Base-by-base conservation (phyloP, 305 asterid genomes). In the Andrographis paniculata region DNA sequence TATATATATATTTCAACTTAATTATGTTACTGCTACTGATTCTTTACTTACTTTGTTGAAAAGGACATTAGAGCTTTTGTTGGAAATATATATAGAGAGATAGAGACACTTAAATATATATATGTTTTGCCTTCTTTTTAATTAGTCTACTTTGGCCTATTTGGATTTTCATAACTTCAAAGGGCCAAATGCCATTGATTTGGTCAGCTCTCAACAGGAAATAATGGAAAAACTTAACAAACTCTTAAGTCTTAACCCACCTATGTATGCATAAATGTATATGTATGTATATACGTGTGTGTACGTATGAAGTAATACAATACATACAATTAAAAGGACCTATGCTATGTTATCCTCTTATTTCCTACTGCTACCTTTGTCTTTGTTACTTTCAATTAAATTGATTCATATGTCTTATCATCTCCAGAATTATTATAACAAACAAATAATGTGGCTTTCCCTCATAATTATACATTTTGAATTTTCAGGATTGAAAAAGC, bases 161-260 rank as follows among this genome's bases (percentile, higher is more conserved):
- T 15, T 62, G 67, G 52, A 19, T 24, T 49, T 55, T 54, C 62
- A 55, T 9, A 48, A 42, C 58, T n/a, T 9, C 67, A 49, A 55
- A 62, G 67, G 49, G 58, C 48, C 58, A 55, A n/a, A 28, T 15
- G 17, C 18, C 42, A 37, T 14, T 24, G 8, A 8, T 24, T 4
- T 8, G 8, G 8, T 24, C 8, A 3, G 30, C 6, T 24, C 4
- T 24, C 30, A 24, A 24, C 30, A 38, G 14, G 2, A 31, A 11
- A 49, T 28, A 17, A 28, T 18, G 28, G 4, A 41, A 41, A 14
- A 24, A 48, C 28, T 10, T 40, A 20, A 45, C 11, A 11, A 4
- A 13, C 8, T 19, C 42, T 50, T 24, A 42, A 10, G 42, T 49
- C 20, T 9, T 17, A 30, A n/a, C 20, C 20, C 42, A 13, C 27